phyloP scores from a whole-genome alignment of 2,329 filamentous ascomycete species.

The Penicillium sp. region DNA sequence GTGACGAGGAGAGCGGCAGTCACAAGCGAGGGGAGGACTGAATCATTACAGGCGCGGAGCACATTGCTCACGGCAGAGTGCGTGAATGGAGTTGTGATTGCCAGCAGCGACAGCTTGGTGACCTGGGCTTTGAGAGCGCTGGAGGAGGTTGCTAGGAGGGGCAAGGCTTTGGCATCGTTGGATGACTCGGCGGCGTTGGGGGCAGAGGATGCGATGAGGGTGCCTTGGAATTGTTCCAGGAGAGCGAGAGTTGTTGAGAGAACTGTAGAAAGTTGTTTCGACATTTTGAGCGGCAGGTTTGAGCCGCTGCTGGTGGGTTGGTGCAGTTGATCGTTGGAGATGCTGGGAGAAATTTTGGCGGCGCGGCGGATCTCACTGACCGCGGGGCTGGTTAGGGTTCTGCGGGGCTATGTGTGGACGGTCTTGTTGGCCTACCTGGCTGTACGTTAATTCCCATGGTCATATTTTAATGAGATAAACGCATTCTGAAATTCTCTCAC shows the following conservation, averaged over 20 bases:
- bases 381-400: slow-evolving; percentile 37
- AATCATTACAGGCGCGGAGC: slow-evolving; percentile 67
- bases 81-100: slow-evolving; percentile 84
- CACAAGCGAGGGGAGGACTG: slow-evolving; percentile 71
- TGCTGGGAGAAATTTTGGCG: slow-evolving; percentile 26
- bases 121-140: slow-evolving; percentile 74
- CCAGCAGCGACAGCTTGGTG: slow-evolving; percentile 81
- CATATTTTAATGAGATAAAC: too few species aligned
- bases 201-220: slow-evolving; percentile 30
- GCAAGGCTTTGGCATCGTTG: slow-evolving; percentile 49
- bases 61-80: slow-evolving; percentile 70
- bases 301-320: slow-evolving; percentile 1
- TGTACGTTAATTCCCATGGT: too few species aligned
- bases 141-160: slow-evolving; percentile 68
- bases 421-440: too few species aligned
- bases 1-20: slow-evolving; percentile 66
- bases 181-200: slow-evolving; percentile 9
- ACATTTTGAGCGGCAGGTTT: slow-evolving; percentile 25
- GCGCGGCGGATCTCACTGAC: slow-evolving; percentile 13
- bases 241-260: slow-evolving; percentile 39
- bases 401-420: slow-evolving; percentile 32
- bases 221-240: slow-evolving; percentile 39
- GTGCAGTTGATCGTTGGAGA: background rate
- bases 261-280: slow-evolving; percentile 30
- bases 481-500: too few species aligned